These are phyloP conservation scores for Thraustochytrium sp. DNA, from an alignment of 352 stramenopile genomes.

Conservation along the genomic window DNA sequence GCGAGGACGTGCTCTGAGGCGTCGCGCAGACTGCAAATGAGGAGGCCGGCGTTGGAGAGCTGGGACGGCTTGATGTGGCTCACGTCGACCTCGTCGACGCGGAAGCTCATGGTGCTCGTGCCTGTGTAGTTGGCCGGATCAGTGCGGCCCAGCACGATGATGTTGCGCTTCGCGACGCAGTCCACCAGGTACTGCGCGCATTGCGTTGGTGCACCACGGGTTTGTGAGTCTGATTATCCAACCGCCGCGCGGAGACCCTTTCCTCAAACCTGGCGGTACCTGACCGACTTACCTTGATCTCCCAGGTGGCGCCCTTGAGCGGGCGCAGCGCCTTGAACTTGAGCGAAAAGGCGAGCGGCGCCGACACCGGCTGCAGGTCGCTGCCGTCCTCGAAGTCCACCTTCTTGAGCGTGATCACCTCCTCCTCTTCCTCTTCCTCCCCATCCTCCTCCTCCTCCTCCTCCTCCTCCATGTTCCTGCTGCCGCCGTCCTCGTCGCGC, in stretches of 20 bases:
- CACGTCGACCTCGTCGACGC: background rate
- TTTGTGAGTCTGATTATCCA: background rate
- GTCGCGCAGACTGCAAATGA: background rate
- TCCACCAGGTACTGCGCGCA: slow-evolving; percentile 29
- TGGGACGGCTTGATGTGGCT: slow-evolving; percentile 25
- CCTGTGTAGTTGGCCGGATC: background rate
- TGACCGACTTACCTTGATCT: slow-evolving; percentile 23
- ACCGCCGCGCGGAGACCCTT: no score
- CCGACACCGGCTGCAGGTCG: slow-evolving; percentile 6
- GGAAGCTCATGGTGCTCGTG: background rate
- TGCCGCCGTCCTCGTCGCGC: background rate
- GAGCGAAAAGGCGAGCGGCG: background rate
- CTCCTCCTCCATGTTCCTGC: background rate
- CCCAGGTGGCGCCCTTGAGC: background rate
- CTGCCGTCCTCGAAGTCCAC: slow-evolving; percentile 3
- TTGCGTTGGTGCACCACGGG: background rate
- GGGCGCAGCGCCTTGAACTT: background rate
- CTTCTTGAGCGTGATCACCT: slow-evolving; percentile 10
- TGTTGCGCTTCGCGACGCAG: slow-evolving; percentile 31
- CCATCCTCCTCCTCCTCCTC: background rate
- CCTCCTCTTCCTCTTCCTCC: background rate
- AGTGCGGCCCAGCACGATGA: slow-evolving; percentile 20
- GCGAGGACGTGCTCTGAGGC: background rate
- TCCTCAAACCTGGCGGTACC: background rate
- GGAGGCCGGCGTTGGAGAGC: slow-evolving; percentile 29